Base-by-base conservation (phyloP, 176 grass and related monocot species). In the Chrysopogon serrulatus region DNA sequence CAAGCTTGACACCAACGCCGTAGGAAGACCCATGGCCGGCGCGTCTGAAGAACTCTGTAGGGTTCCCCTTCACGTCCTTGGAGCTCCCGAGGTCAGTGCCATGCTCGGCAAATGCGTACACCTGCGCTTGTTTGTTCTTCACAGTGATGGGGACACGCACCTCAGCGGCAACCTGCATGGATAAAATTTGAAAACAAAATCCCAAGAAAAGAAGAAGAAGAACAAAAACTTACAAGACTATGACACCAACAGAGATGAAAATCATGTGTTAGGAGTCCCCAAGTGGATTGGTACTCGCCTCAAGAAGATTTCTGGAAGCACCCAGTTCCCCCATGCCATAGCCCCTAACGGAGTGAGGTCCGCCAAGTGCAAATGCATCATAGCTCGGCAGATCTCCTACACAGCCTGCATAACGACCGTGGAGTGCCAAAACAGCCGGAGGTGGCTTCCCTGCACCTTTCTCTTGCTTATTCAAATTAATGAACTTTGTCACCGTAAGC, bases 31-130 rank as follows among this genome's bases (percentile, higher is more conserved):
- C 96, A 5, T 90, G 85, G 23, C 93, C 93, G 28, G 78, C 89
- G 12, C 96, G 88, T 26, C 87, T 76, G 87, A 98, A 95, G 68
- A 95, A 98, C 73, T 93, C 89, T 3, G 96, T 98, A 9, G 96
- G 96, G 74, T 98, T 98, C 57, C 96, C 96, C 84, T 95, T 93
- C 48, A 98, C 89, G 80, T 98, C 89, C 81, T 95, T 95, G 14
- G 96, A 98, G 75, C 89, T 95, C 21, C 91, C 96, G 21, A 98
- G 84, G 86, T 98, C 96, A 31, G 80, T 95, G 26, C 93, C 96
- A 88, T 98, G 96, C 79, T 98, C 96, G 0, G 62, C 88, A 74
- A 98, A 98, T 71, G 72, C 72, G 85, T 95, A 98, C 14, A 95
- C 76, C 47, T 95, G 86, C 4, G 93, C 14, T 8, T 70, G 67